Percentiles rank a stretch among this genome's conserved stretches.
Evolutionary conservation across 495 filamentous ascomycete genomes (phyloP).

Genomic region (Astrocystis sublimbata): DNA sequence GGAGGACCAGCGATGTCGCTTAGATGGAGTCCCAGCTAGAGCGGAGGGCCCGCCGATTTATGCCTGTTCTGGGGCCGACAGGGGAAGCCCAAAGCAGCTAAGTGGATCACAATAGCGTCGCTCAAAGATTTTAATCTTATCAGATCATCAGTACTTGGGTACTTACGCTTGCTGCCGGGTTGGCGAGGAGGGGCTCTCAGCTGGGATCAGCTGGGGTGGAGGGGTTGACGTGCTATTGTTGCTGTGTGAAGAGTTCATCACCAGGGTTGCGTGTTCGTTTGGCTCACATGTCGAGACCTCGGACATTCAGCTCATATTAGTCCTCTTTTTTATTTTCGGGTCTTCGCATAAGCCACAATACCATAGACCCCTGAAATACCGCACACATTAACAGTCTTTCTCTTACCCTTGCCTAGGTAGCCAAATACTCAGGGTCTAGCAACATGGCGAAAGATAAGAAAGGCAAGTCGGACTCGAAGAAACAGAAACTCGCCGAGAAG

Average conservation of each 20-base stretch:
- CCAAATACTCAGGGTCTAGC: not conserved
- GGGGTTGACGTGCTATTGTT: conserved; percentile 2
- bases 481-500: conserved; percentile 62
- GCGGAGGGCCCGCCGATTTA: not conserved
- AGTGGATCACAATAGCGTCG: not conserved
- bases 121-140: conserved; percentile 16
- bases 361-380: not conserved
- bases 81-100: not conserved
- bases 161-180: not conserved
- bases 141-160: conserved; percentile 22
- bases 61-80: too few relatives aligned
- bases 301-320: not conserved
- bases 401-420: not conserved
- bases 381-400: too few relatives aligned
- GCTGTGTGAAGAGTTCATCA: not conserved
- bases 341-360: not conserved
- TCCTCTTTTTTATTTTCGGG: conserved; percentile 1
- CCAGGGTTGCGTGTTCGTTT: not conserved
- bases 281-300: not conserved
- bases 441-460: conserved; percentile 60
- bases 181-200: conserved; percentile 7
- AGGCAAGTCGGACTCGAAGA: conserved; percentile 59
- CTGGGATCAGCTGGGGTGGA: conserved; percentile 8
- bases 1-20: conserved; percentile 21
- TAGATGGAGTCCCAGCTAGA: not conserved